Conservation (phyloP, 768 basidiomycete species). For the Rhodocollybia butyracea region DNA sequence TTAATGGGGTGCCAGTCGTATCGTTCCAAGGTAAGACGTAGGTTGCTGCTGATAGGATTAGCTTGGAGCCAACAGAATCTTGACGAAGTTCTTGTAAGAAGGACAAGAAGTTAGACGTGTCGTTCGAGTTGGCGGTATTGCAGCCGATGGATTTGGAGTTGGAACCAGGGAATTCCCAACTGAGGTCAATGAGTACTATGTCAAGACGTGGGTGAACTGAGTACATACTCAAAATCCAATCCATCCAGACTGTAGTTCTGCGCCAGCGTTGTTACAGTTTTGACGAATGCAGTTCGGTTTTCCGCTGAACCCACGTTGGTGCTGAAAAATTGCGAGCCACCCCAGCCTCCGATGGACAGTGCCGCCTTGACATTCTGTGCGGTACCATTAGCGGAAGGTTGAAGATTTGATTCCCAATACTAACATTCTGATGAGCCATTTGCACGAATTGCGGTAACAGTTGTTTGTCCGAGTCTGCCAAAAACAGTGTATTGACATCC, state of each 20-base stretch:
- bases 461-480: slow-evolving; percentile 40
- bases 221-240: slow-evolving; percentile 38
- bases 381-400: slow-evolving; percentile 17
- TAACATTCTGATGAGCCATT: slow-evolving; percentile 39
- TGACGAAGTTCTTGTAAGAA: slow-evolving; percentile 71
- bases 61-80: slow-evolving; percentile 43
- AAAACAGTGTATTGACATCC: slow-evolving; percentile 29
- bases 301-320: slow-evolving; percentile 49
- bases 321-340: slow-evolving; percentile 62
- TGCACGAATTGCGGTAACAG: slow-evolving; percentile 55
- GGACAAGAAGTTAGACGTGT: slow-evolving; percentile 72
- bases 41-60: slow-evolving; percentile 55
- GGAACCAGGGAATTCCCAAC: slow-evolving; percentile 93
- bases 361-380: slow-evolving; percentile 51
- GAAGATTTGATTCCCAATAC: slow-evolving; percentile 21
- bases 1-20: slow-evolving; percentile 55
- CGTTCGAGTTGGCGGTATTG: slow-evolving; percentile 56
- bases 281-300: slow-evolving; percentile 63
- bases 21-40: slow-evolving; percentile 39
- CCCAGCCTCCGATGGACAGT: slow-evolving; percentile 71
- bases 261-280: slow-evolving; percentile 49
- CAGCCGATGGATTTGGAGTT: slow-evolving; percentile 62
- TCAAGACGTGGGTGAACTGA: background rate
- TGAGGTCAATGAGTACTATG: slow-evolving; percentile 16
- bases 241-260: slow-evolving; percentile 53